These are phyloP conservation scores for Trichoderma guizhouense DNA, from an alignment of 2,329 filamentous ascomycete genomes.

Conservation along the genomic window DNA sequence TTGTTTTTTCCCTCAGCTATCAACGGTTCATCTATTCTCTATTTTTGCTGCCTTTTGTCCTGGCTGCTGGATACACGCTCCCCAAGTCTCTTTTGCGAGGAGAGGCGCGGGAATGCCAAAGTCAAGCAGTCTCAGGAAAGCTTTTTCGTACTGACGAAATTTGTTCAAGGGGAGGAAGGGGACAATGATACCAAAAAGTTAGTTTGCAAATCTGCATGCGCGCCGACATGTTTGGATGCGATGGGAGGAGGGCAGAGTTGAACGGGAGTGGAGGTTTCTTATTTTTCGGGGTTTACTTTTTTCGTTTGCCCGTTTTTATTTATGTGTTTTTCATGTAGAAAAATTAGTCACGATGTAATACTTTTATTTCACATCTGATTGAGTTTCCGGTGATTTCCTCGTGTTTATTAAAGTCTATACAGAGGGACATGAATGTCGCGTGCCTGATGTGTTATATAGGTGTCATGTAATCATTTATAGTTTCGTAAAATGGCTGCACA, in stretches of 20 bases:
- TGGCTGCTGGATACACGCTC: neutral
- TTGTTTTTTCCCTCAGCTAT: neutral
- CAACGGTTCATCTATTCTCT: neutral
- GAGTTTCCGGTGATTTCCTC: neutral
- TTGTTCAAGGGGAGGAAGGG: neutral
- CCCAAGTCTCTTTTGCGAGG: neutral
- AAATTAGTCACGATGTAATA: constrained; percentile 1
- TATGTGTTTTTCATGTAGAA: neutral
- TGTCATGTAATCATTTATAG: neutral
- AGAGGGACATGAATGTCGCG: neutral
- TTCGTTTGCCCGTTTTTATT: neutral
- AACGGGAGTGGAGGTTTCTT: neutral
- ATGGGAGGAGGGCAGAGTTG: neutral
- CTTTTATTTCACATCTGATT: neutral
- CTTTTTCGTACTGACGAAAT: neutral
- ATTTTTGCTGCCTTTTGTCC: neutral
- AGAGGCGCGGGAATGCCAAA: neutral
- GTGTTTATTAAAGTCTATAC: neutral
- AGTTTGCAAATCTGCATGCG: neutral
- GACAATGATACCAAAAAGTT: constrained; percentile 9
- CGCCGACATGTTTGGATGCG: constrained; percentile 4
- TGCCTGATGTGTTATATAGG: neutral
- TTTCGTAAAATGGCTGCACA: neutral
- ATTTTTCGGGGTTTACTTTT: neutral
- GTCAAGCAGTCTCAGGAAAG: neutral